These are phyloP conservation scores for Phytophthora pinifolia DNA, from an alignment of 352 stramenopile species.

Conservation along the genomic window DNA sequence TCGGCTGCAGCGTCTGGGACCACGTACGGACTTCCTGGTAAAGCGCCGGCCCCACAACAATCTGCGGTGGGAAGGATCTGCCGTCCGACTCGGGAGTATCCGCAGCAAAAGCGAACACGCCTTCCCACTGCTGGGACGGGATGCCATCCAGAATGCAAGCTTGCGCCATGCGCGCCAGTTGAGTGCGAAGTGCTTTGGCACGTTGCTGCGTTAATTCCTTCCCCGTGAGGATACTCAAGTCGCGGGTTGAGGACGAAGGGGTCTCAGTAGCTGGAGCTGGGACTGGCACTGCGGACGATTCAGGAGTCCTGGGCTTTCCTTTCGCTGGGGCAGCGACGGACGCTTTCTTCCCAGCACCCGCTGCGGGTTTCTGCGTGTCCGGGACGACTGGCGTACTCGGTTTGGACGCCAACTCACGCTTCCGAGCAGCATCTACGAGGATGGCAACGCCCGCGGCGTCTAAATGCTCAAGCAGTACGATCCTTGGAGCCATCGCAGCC, in stretches of 20 bases:
- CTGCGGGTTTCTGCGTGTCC: slow-evolving; percentile 18
- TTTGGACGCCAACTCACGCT: slow-evolving; percentile 13
- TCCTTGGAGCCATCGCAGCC: slow-evolving; percentile 12
- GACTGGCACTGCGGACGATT: background rate
- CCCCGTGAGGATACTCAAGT: slow-evolving; percentile 5
- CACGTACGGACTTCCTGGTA: slow-evolving; percentile 29
- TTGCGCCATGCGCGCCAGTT: slow-evolving; percentile 20
- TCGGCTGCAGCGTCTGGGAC: slow-evolving; percentile 35
- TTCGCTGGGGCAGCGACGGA: slow-evolving; percentile 15
- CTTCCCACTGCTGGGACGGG: slow-evolving; percentile 16
- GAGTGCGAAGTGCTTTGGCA: slow-evolving; percentile 9
- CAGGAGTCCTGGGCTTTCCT: slow-evolving; percentile 13
- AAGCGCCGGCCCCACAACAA: slow-evolving; percentile 32
- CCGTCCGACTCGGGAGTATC: background rate
- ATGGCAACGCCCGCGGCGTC: slow-evolving; percentile 14
- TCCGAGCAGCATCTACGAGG: slow-evolving; percentile 10
- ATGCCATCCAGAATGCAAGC: slow-evolving; percentile 34
- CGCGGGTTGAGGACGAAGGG: background rate
- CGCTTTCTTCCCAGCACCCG: slow-evolving; percentile 23
- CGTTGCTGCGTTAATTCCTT: slow-evolving; percentile 18
- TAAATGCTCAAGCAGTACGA: slow-evolving; percentile 51
- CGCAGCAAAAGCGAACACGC: slow-evolving; percentile 13
- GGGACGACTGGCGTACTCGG: slow-evolving; percentile 6
- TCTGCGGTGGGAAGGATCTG: background rate
- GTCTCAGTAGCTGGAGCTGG: background rate